phyloP scores from a whole-genome alignment of 2,329 filamentous ascomycete genomes.

The Hysterium pulicare region DNA sequence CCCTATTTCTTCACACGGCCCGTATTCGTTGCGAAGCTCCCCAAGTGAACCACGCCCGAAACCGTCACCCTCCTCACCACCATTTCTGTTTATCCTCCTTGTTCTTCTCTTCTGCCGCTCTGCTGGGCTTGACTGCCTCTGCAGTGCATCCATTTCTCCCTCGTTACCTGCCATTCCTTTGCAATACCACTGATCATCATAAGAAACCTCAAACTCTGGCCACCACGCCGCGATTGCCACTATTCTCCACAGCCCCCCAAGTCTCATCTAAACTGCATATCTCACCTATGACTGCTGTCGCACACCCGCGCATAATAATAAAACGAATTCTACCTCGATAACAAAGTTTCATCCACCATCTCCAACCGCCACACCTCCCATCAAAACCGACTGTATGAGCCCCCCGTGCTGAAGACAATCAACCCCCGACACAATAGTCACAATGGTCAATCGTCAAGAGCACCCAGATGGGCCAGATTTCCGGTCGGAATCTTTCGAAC shows the following conservation, averaged over 20 bases:
- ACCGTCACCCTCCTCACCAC: too few species aligned
- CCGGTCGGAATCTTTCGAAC: constrained; percentile 17
- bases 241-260: neutral
- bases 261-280: neutral
- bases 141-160: neutral
- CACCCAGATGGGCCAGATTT: constrained; percentile 32
- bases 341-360: constrained; percentile 11
- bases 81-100: too few species aligned
- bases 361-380: constrained; percentile 13
- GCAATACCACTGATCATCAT: neutral
- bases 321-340: constrained; percentile 24
- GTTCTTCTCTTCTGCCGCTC: neutral
- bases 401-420: neutral
- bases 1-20: neutral
- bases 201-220: too few species aligned
- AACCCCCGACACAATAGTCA: constrained; percentile 2
- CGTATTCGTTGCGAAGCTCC: neutral
- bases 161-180: neutral
- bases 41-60: too few species aligned
- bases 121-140: neutral
- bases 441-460: constrained; percentile 27
- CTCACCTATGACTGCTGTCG: constrained; percentile 4
- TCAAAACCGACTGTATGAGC: constrained; percentile 17
- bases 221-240: constrained; percentile 1
- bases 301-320: constrained; percentile 15